phyloP scores from a whole-genome alignment of 148 eudicot genomes.

The Nepenthes gracilis region DNA sequence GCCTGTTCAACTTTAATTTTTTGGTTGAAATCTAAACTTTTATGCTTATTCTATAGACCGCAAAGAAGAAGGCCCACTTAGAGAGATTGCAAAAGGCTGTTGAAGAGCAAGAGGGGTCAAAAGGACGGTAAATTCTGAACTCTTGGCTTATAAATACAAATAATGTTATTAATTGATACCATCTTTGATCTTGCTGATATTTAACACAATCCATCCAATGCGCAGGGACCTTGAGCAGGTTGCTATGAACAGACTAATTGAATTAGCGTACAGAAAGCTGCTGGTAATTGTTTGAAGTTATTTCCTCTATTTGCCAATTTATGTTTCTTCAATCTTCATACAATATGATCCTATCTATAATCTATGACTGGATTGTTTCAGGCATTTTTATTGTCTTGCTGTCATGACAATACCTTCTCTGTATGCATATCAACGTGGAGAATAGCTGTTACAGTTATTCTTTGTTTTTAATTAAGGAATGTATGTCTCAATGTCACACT shows the following conservation, averaged over 20 bases:
- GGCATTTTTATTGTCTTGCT: background rate
- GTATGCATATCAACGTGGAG: background rate
- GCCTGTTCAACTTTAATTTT: background rate
- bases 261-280: conserved; percentile 63
- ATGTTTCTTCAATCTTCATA: background rate
- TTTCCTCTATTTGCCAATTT: background rate
- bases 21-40: background rate
- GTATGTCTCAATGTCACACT: no score
- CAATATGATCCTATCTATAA: background rate
- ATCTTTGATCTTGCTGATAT: conserved; percentile 4
- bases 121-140: conserved; percentile 35
- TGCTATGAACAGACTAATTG: conserved; percentile 65
- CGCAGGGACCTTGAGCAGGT: conserved; percentile 66
- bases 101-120: conserved; percentile 30
- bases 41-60: conserved; percentile 24
- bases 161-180: background rate
- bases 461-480: no score
- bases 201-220: conserved; percentile 5
- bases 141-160: background rate
- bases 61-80: conserved; percentile 43
- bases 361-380: background rate
- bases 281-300: conserved; percentile 30
- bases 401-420: background rate
- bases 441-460: background rate
- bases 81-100: conserved; percentile 34